These are phyloP conservation scores for Naganishia vaughanmartiniae DNA, from an alignment of 768 basidiomycete genomes.

Conservation along the genomic window DNA sequence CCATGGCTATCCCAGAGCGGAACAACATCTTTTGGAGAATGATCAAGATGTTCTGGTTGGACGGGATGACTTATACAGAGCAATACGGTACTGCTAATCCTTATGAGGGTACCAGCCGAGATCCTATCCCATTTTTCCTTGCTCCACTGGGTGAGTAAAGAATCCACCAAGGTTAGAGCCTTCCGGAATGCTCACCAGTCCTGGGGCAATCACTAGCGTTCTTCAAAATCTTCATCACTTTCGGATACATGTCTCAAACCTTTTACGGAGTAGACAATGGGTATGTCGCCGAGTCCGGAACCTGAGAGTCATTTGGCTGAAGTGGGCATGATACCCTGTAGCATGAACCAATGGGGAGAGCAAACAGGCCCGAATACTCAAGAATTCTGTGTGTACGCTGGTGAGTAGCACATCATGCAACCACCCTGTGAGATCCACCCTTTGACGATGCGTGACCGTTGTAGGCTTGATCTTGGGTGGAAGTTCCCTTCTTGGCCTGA, in stretches of 20 bases:
- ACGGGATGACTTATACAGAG: constrained; percentile 2
- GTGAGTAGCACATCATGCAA: neutral
- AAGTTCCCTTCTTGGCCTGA: constrained; percentile 4
- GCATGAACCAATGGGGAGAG: constrained; percentile 18
- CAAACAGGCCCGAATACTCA: constrained; percentile 20
- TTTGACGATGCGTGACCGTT: neutral
- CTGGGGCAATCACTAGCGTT: constrained; percentile 11
- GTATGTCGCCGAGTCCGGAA: neutral
- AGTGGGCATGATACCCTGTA: neutral
- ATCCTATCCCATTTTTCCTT: constrained; percentile 6
- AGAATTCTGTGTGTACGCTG: constrained; percentile 22
- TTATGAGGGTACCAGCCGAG: neutral
- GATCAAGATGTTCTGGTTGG: constrained; percentile 6
- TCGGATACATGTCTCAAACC: constrained; percentile 36
- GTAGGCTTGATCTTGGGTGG: constrained; percentile 24
- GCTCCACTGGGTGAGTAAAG: constrained; percentile 10
- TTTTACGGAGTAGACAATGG: constrained; percentile 35
- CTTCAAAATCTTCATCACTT: constrained; percentile 36
- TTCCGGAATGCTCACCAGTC: neutral
- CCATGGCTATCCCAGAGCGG: neutral
- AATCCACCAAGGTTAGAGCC: neutral
- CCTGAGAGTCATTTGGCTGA: neutral
- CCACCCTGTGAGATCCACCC: neutral
- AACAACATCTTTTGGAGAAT: constrained; percentile 24
- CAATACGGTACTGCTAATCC: neutral